A percentile compares a stretch with the other conserved stretches of the same genome.
Conservation (phyloP, 768 basidiomycete species). For the Suillus americanus region DNA sequence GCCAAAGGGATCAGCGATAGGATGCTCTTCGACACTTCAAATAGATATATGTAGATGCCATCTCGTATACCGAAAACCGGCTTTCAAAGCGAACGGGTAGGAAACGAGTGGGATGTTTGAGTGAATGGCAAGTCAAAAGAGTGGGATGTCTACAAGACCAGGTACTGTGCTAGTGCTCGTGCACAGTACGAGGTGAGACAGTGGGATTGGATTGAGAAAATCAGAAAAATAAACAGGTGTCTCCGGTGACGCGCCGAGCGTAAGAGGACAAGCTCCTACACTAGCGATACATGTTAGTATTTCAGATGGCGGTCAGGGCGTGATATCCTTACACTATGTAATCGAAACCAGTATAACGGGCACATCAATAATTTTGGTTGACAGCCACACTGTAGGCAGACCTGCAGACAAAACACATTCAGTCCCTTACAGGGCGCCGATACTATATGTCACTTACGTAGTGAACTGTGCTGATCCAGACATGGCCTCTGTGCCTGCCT, state of each 20-base stretch:
- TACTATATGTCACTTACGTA: constrained; percentile 42
- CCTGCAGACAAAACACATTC: constrained; percentile 25
- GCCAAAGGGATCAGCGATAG: neutral
- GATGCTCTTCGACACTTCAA: neutral
- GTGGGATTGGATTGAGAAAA: neutral
- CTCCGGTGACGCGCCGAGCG: neutral
- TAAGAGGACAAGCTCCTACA: neutral
- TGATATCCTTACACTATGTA: neutral
- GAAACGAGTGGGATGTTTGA: neutral
- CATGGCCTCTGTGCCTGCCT: constrained; percentile 64
- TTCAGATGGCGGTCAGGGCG: neutral
- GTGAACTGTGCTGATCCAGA: constrained; percentile 51
- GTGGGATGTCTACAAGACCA: neutral
- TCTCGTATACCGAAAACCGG: neutral
- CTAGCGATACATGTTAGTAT: neutral
- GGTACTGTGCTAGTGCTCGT: neutral
- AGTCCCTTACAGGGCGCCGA: neutral
- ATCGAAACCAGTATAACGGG: neutral
- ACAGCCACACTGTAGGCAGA: constrained; percentile 45
- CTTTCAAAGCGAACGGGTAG: neutral
- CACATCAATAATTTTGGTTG: constrained; percentile 28
- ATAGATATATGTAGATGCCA: neutral
- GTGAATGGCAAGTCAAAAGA: neutral
- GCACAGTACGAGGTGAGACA: neutral
- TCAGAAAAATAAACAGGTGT: neutral